phyloP scores from a whole-genome alignment of 495 filamentous ascomycete genomes.

The Xylaria bambusicola region DNA sequence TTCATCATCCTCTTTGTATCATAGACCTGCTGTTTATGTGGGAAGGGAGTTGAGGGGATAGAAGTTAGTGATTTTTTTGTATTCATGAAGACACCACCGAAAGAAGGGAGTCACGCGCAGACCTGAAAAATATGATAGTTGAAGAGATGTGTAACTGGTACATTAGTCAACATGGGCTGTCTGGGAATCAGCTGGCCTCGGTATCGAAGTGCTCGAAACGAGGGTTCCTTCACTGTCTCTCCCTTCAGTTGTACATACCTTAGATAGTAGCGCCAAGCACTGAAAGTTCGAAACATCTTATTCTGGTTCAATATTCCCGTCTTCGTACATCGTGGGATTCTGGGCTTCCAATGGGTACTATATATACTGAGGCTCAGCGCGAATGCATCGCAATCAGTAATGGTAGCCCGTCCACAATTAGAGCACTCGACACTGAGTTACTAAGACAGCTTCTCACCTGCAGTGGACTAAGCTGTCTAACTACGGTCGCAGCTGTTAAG shows the following conservation, averaged over 20 bases:
- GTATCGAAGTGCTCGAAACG: conserved; percentile 43
- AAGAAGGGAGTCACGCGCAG: neutral
- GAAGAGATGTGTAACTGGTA: conserved; percentile 12
- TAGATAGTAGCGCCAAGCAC: conserved; percentile 29
- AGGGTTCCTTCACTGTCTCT: conserved; percentile 26
- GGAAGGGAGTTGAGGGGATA: conserved; percentile 35
- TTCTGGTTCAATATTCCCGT: no score
- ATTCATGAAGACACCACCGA: conserved; percentile 14
- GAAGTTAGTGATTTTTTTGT: conserved; percentile 26
- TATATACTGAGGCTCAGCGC: no score
- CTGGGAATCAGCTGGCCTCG: conserved; percentile 30
- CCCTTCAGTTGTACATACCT: conserved; percentile 36
- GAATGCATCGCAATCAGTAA: no score
- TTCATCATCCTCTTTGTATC: conserved; percentile 29
- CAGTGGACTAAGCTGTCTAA: no score
- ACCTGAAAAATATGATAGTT: neutral
- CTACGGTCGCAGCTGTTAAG: no score
- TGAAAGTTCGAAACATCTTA: conserved; percentile 13
- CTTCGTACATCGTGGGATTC: no score
- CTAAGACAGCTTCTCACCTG: no score
- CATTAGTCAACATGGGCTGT: conserved; percentile 24
- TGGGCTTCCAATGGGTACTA: no score
- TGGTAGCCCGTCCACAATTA: no score
- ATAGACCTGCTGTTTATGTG: conserved; percentile 32
- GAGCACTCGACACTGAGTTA: no score